Evolutionary conservation across 805 yeast species (phyloP).

Genomic region (Jamesozyma hellenica): DNA sequence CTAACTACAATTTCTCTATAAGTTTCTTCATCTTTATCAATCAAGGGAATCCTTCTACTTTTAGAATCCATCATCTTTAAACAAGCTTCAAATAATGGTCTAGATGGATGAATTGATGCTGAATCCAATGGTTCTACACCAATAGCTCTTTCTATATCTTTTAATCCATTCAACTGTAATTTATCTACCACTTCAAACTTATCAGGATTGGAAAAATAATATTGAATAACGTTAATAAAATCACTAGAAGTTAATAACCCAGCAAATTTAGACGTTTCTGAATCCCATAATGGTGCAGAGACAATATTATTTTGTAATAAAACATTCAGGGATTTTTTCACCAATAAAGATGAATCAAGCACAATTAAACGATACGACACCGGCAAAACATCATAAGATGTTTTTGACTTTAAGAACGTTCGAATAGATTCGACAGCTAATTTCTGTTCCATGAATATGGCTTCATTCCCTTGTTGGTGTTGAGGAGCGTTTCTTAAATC

Average conservation of each 20-base stretch:
- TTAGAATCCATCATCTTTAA: slow-evolving; percentile 78
- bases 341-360: slow-evolving; percentile 80
- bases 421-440: slow-evolving; percentile 77
- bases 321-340: slow-evolving; percentile 83
- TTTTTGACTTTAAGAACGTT: slow-evolving; percentile 73
- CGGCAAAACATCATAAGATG: slow-evolving; percentile 93
- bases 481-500: background rate
- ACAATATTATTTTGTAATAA: slow-evolving; percentile 88
- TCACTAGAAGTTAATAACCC: slow-evolving; percentile 88
- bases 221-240: slow-evolving; percentile 89
- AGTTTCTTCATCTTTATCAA: slow-evolving; percentile 88
- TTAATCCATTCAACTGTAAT: slow-evolving; percentile 71
- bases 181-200: slow-evolving; percentile 80
- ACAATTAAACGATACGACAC: slow-evolving; percentile 89
- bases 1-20: slow-evolving; percentile 90
- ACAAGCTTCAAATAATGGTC: slow-evolving; percentile 85
- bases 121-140: slow-evolving; percentile 84
- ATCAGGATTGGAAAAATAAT: slow-evolving; percentile 82
- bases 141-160: slow-evolving; percentile 77
- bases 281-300: slow-evolving; percentile 95
- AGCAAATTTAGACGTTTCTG: slow-evolving; percentile 79
- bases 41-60: slow-evolving; percentile 87
- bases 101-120: slow-evolving; percentile 80
- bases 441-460: slow-evolving; percentile 41
- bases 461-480: slow-evolving; percentile 3